A percentile compares a stretch with the other conserved stretches of the same genome.
Evolutionary conservation across 2,329 filamentous ascomycete species (phyloP).

Genomic region (Scorias spongiosa): DNA sequence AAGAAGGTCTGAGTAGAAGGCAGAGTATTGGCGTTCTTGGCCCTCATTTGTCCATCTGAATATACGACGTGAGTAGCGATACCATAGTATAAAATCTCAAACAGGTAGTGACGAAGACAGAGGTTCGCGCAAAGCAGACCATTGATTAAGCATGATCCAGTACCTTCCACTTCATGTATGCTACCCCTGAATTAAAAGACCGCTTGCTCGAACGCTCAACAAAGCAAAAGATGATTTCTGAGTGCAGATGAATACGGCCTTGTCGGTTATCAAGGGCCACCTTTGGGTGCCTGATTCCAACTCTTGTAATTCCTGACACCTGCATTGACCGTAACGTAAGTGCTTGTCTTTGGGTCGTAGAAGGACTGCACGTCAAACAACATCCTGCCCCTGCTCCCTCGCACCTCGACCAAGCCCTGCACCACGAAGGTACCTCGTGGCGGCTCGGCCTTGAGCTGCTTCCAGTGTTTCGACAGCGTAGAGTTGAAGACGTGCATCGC

Average conservation of each 20-base stretch:
- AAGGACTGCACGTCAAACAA: slow-evolving; percentile 29
- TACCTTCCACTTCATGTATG: too few relatives aligned
- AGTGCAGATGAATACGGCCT: slow-evolving; percentile 9
- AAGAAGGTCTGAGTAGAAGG: background rate
- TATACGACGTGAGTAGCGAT: too few relatives aligned
- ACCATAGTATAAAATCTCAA: too few relatives aligned
- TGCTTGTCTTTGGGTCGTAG: slow-evolving; percentile 29
- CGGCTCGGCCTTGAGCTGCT: slow-evolving; percentile 19
- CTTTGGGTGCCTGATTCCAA: slow-evolving; percentile 25
- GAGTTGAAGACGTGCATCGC: slow-evolving; percentile 14
- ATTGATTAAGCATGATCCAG: too few relatives aligned
- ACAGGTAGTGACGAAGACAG: too few relatives aligned
- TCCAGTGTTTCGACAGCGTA: slow-evolving; percentile 16
- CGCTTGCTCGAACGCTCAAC: background rate
- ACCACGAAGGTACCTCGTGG: slow-evolving; percentile 32
- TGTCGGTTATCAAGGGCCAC: slow-evolving; percentile 15
- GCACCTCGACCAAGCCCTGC: slow-evolving; percentile 30
- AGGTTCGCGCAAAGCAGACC: too few relatives aligned
- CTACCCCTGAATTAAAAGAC: too few relatives aligned
- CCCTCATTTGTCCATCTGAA: too few relatives aligned
- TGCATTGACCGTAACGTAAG: slow-evolving; percentile 21
- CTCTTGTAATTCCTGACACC: slow-evolving; percentile 16
- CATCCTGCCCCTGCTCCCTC: slow-evolving; percentile 26
- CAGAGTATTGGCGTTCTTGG: too few relatives aligned
- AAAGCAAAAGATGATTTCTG: background rate